These are phyloP conservation scores for Aspergillus ochraceus DNA, from an alignment of 2,329 filamentous ascomycete species.

Conservation along the genomic window DNA sequence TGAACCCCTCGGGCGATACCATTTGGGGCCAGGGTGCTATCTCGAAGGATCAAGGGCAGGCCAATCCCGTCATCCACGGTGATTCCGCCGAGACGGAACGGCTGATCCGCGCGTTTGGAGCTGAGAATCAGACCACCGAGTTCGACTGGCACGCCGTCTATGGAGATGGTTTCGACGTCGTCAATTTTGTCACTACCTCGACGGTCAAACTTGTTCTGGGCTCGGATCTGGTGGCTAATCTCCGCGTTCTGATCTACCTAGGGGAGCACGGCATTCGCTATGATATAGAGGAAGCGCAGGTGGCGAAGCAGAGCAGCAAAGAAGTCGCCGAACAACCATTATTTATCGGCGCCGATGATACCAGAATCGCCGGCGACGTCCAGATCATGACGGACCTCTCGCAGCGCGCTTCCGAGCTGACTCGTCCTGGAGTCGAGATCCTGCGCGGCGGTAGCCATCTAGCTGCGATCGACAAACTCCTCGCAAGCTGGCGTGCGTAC, in stretches of 20 bases:
- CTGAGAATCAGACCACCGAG: constrained; percentile 72
- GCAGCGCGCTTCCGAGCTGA: constrained; percentile 18
- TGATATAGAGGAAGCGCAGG: constrained; percentile 12
- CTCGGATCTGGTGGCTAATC: constrained; percentile 35
- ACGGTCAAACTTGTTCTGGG: constrained; percentile 32
- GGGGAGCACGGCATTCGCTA: constrained; percentile 43
- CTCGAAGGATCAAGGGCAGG: constrained; percentile 62
- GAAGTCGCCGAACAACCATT: constrained; percentile 15
- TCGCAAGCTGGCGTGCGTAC: constrained; percentile 31
- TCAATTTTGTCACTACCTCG: constrained; percentile 47
- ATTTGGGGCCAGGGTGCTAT: constrained; percentile 95
- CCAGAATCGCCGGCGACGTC: constrained; percentile 29
- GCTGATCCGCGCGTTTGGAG: constrained; percentile 77
- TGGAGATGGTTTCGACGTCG: constrained; percentile 78
- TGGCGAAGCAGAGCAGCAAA: neutral
- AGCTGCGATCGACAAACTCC: constrained; percentile 29
- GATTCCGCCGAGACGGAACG: constrained; percentile 60
- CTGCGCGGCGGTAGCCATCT: constrained; percentile 31
- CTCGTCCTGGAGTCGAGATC: constrained; percentile 27
- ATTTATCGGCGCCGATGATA: constrained; percentile 32
- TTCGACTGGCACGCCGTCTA: constrained; percentile 77
- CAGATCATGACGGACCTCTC: constrained; percentile 35
- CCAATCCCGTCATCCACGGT: constrained; percentile 67
- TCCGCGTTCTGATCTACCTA: constrained; percentile 39
- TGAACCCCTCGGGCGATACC: constrained; percentile 60